Percentiles rank a stretch among this genome's conserved stretches.
These are phyloP conservation scores for Collybia nuda DNA, from an alignment of 768 basidiomycete species.

Conservation along the genomic window DNA sequence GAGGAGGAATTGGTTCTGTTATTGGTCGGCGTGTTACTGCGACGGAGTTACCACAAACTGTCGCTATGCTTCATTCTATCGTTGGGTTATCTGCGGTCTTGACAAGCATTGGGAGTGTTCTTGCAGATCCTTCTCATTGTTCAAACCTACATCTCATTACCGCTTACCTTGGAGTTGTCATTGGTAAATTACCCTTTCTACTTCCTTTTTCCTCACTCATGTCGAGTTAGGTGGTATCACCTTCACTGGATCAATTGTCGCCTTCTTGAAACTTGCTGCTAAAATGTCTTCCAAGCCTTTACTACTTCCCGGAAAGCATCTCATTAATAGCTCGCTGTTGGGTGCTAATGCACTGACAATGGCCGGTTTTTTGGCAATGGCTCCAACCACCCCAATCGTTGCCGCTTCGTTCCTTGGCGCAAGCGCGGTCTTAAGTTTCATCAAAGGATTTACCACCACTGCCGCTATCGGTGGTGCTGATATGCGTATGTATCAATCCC, in stretches of 20 bases:
- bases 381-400: slow-evolving; percentile 66
- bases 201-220: no score
- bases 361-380: slow-evolving; percentile 73
- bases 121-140: slow-evolving; percentile 68
- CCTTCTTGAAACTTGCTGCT: slow-evolving; percentile 85
- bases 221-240: slow-evolving; percentile 65
- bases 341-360: slow-evolving; percentile 71
- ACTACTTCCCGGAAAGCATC: slow-evolving; percentile 71
- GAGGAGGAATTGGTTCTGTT: slow-evolving; percentile 65
- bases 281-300: slow-evolving; percentile 77
- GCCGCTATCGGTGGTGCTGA: slow-evolving; percentile 93
- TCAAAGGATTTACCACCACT: slow-evolving; percentile 85
- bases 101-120: slow-evolving; percentile 81
- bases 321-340: slow-evolving; percentile 72
- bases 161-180: slow-evolving; percentile 83
- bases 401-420: slow-evolving; percentile 78
- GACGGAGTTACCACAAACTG: slow-evolving; percentile 83
- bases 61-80: slow-evolving; percentile 80
- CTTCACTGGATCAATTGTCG: slow-evolving; percentile 88
- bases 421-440: slow-evolving; percentile 76
- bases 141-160: slow-evolving; percentile 77
- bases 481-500: slow-evolving; percentile 67
- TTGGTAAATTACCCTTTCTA: slow-evolving; percentile 45
- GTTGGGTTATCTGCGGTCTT: slow-evolving; percentile 89
- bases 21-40: slow-evolving; percentile 84